phyloP scores from a whole-genome alignment of 179 eudicot species.

The Corrigiola litoralis region DNA sequence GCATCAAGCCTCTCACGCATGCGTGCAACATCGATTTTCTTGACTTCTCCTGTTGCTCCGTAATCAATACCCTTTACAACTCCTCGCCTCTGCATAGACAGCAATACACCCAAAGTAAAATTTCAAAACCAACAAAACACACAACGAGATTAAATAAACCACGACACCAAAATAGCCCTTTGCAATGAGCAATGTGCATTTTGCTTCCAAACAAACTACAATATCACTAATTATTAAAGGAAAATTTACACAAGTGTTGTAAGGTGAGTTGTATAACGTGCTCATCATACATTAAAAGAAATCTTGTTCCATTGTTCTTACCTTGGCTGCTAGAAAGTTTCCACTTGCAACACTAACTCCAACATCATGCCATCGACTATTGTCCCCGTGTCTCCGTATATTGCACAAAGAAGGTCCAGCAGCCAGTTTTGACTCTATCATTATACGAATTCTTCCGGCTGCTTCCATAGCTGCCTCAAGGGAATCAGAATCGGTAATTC shows the following conservation, averaged over 20 bases:
- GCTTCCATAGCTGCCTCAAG: constrained; percentile 93
- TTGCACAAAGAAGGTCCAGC: constrained; percentile 87
- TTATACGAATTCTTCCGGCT: constrained; percentile 68
- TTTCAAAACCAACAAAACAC: background rate
- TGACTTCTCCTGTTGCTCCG: constrained; percentile 94
- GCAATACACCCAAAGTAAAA: background rate
- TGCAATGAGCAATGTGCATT: too few species aligned
- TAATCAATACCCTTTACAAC: constrained; percentile 91
- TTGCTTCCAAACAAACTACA: too few species aligned
- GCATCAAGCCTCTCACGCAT: constrained; percentile 88
- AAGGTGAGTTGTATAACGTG: too few species aligned
- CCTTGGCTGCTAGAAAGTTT: constrained; percentile 95
- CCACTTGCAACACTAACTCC: constrained; percentile 97
- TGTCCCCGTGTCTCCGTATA: constrained; percentile 89
- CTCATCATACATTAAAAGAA: too few species aligned
- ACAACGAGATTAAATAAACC: background rate
- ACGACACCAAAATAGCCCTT: background rate
- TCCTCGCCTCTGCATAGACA: constrained; percentile 65
- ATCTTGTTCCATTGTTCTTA: too few species aligned
- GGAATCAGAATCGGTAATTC: constrained; percentile 75
- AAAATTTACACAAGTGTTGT: too few species aligned
- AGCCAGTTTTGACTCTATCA: constrained; percentile 87
- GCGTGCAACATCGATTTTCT: constrained; percentile 81
- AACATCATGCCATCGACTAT: constrained; percentile 80
- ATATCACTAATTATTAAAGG: too few species aligned